Conservation (phyloP, 2,329 filamentous ascomycete species). For the Pyricularia grisea region DNA sequence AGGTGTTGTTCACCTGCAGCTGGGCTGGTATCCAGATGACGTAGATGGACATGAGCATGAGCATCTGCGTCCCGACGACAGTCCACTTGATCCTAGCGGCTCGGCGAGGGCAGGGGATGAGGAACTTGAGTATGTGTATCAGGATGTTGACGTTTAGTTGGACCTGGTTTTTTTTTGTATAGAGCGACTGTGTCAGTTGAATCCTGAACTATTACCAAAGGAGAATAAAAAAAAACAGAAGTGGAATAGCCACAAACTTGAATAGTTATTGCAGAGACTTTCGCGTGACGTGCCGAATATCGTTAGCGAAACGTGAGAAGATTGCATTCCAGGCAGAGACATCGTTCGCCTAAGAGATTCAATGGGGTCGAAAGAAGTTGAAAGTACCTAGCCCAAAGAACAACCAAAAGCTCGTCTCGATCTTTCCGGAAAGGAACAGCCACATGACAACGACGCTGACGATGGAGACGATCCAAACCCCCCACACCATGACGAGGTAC, state of each 20-base stretch:
- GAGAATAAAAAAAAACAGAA: background rate
- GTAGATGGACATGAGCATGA: background rate
- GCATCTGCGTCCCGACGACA: background rate
- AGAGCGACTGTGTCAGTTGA: too few relatives aligned
- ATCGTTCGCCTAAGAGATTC: too few relatives aligned
- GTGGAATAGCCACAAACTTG: background rate
- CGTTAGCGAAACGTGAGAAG: too few relatives aligned
- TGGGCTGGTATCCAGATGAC: background rate
- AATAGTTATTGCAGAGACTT: background rate
- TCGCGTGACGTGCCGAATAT: too few relatives aligned
- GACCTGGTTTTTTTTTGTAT: background rate
- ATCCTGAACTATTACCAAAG: too few relatives aligned
- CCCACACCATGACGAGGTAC: background rate
- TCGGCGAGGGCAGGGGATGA: background rate
- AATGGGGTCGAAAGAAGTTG: too few relatives aligned
- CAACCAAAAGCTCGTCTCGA: background rate
- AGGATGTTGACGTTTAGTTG: background rate
- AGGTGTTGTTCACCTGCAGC: background rate
- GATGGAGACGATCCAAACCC: background rate
- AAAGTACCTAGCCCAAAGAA: background rate
- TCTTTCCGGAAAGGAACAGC: background rate
- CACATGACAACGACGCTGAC: background rate
- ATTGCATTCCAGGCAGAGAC: too few relatives aligned
- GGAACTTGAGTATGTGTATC: background rate
- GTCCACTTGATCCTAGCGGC: background rate